These are phyloP conservation scores for Phytophthora ramorum DNA, from an alignment of 352 stramenopile genomes.

Conservation along the genomic window DNA sequence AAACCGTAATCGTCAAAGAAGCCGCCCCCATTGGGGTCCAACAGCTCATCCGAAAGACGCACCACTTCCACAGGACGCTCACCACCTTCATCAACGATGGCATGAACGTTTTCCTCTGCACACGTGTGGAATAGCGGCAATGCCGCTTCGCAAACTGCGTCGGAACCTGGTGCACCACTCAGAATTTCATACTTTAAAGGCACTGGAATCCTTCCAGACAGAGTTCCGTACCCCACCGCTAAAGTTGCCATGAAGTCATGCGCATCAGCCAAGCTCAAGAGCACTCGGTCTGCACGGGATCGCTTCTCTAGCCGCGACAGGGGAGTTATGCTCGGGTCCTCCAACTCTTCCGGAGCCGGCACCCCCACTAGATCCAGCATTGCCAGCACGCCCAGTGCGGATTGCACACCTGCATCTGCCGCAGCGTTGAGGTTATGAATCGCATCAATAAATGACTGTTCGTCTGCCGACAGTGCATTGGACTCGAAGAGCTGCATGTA, in stretches of 20 bases:
- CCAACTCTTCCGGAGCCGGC: slow-evolving; percentile 28
- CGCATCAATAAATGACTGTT: slow-evolving; percentile 46
- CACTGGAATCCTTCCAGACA: slow-evolving; percentile 43
- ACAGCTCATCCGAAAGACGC: slow-evolving; percentile 60
- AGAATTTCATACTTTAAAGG: slow-evolving; percentile 4
- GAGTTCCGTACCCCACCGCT: slow-evolving; percentile 59
- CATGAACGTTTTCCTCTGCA: slow-evolving; percentile 63
- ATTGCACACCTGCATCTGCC: slow-evolving; percentile 49
- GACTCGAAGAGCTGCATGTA: slow-evolving; percentile 72
- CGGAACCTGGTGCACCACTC: not conserved
- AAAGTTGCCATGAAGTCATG: slow-evolving; percentile 67
- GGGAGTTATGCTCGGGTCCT: slow-evolving; percentile 10
- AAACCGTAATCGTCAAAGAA: slow-evolving; percentile 38
- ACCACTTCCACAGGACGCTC: slow-evolving; percentile 48
- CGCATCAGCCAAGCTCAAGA: slow-evolving; percentile 38
- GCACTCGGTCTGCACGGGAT: slow-evolving; percentile 36
- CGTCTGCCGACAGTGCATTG: not conserved
- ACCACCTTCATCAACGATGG: slow-evolving; percentile 56
- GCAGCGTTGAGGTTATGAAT: slow-evolving; percentile 53
- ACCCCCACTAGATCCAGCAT: slow-evolving; percentile 71
- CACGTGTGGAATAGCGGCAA: slow-evolving; percentile 58
- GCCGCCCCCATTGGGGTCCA: slow-evolving; percentile 18
- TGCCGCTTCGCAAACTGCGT: slow-evolving; percentile 45
- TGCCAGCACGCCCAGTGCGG: slow-evolving; percentile 50
- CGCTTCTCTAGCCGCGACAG: slow-evolving; percentile 37